A percentile compares a stretch with the other conserved stretches of the same genome.
Conservation (phyloP, 768 basidiomycete genomes). For the Termitomyces sp. region DNA sequence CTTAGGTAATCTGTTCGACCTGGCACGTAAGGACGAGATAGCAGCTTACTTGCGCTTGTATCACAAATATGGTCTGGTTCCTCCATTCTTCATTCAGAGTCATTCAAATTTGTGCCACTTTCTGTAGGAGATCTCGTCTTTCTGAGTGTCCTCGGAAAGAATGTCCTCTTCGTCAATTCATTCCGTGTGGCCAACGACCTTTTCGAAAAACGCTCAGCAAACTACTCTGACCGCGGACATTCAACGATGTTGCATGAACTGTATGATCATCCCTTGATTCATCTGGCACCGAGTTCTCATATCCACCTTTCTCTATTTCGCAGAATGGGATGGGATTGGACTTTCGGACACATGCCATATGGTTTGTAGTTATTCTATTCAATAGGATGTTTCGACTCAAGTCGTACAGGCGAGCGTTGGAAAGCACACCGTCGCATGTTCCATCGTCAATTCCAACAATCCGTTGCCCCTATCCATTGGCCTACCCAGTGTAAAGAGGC, state of each 20-base stretch:
- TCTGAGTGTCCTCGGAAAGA: slow-evolving; percentile 46
- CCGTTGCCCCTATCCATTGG: slow-evolving; percentile 38
- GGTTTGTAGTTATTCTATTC: slow-evolving; percentile 23
- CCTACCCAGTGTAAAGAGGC: slow-evolving; percentile 44
- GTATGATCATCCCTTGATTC: slow-evolving; percentile 24
- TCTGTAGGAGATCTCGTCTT: slow-evolving; percentile 52
- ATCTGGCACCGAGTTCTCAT: neutral
- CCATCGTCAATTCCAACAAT: slow-evolving; percentile 47
- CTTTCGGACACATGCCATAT: slow-evolving; percentile 55
- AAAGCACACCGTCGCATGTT: slow-evolving; percentile 51
- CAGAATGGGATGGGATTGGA: slow-evolving; percentile 44
- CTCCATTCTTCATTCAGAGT: neutral
- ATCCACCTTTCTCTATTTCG: neutral
- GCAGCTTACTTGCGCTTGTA: slow-evolving; percentile 39
- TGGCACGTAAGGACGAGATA: slow-evolving; percentile 37
- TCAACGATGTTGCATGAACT: slow-evolving; percentile 50
- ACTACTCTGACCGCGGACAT: slow-evolving; percentile 52
- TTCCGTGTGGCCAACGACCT: slow-evolving; percentile 42
- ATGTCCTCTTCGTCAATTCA: slow-evolving; percentile 45
- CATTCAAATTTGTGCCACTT: neutral
- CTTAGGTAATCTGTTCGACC: slow-evolving; percentile 50
- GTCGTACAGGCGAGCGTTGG: slow-evolving; percentile 43
- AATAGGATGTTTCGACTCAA: neutral
- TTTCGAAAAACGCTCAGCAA: slow-evolving; percentile 52
- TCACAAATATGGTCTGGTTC: slow-evolving; percentile 34